A percentile compares a stretch with the other conserved stretches of the same genome.
phyloP scores from a whole-genome alignment of 306 rosid genomes.

The Clitoria ternatea region DNA sequence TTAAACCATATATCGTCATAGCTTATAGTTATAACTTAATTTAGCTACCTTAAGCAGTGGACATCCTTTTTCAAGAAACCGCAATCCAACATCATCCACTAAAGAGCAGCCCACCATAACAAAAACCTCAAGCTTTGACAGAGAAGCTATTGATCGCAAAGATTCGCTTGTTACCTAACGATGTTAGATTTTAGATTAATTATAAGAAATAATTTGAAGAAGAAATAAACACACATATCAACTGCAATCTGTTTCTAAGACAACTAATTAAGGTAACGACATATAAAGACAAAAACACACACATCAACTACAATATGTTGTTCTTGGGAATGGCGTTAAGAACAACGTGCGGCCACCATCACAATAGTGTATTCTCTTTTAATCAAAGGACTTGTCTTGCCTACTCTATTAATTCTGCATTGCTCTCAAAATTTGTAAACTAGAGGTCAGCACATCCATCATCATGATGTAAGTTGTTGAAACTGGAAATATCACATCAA shows the following conservation, averaged over 20 bases:
- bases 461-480: background rate
- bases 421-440: conserved; percentile 5
- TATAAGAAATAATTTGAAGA: background rate
- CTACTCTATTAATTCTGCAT: background rate
- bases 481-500: background rate
- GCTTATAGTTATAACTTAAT: background rate
- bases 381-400: conserved; percentile 8
- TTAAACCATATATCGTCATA: background rate
- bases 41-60: conserved; percentile 51
- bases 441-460: background rate
- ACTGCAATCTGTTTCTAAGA: background rate
- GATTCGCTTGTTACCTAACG: conserved; percentile 53
- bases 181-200: conserved; percentile 8
- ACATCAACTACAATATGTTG: background rate
- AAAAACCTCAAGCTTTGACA: conserved; percentile 51
- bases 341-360: background rate
- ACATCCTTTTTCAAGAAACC: conserved; percentile 51
- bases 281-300: background rate
- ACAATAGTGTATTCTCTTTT: background rate
- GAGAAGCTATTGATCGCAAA: conserved; percentile 51
- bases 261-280: background rate
- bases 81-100: conserved; percentile 53
- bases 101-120: conserved; percentile 49
- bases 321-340: background rate
- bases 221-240: background rate